Evolutionary conservation across 495 filamentous ascomycete genomes (phyloP).

Genomic region (Emericellopsis terricola): DNA sequence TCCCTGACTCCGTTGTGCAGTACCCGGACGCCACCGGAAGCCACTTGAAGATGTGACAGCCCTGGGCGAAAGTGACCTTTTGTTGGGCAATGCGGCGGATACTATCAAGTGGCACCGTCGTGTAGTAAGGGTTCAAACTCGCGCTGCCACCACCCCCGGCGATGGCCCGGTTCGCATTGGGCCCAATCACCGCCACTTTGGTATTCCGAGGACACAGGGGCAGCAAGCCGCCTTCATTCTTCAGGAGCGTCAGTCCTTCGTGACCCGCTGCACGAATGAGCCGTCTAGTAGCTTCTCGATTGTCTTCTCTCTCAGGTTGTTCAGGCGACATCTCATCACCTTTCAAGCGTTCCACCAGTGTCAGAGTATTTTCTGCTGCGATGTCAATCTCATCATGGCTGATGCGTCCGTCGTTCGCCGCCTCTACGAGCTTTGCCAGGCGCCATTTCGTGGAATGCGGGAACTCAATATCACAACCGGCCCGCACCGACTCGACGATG

Average conservation of each 20-base stretch:
- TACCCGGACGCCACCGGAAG: conserved; percentile 40
- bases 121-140: conserved; percentile 64
- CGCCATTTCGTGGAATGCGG: conserved; percentile 56
- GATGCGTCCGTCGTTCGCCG: conserved; percentile 43
- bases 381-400: conserved; percentile 24
- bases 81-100: conserved; percentile 26
- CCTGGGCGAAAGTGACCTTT: conserved; percentile 31
- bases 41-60: conserved; percentile 47
- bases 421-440: conserved; percentile 44
- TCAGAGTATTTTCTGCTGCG: conserved; percentile 45
- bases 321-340: conserved; percentile 41
- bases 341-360: conserved; percentile 45
- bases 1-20: conserved; percentile 35
- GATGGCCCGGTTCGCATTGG: conserved; percentile 61
- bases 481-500: conserved; percentile 48
- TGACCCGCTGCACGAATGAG: conserved; percentile 52
- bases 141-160: conserved; percentile 72
- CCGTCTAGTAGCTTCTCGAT: conserved; percentile 44
- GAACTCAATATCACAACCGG: conserved; percentile 66
- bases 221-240: conserved; percentile 50
- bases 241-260: conserved; percentile 61
- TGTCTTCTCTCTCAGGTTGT: conserved; percentile 40
- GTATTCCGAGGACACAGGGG: conserved; percentile 45
- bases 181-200: conserved; percentile 61
- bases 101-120: conserved; percentile 37